These are phyloP conservation scores for Heliamphora exappendiculata DNA, from an alignment of 148 eudicot species.

Conservation along the genomic window DNA sequence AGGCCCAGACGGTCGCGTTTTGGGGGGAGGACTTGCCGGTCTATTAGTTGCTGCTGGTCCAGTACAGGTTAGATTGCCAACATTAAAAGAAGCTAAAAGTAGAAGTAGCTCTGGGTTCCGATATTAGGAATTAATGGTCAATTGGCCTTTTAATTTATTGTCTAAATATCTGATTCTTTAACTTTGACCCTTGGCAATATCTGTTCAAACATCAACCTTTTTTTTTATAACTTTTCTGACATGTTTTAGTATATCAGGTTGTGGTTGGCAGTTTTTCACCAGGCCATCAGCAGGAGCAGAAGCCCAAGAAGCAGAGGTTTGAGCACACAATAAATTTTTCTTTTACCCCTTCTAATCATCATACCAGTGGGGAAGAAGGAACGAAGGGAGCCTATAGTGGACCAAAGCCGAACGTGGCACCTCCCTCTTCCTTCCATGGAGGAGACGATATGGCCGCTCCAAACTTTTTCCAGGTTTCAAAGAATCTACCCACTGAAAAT, in stretches of 20 bases:
- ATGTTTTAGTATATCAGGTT: constrained; percentile 40
- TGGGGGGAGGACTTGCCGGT: constrained; percentile 93
- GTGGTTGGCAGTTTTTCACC: constrained; percentile 70
- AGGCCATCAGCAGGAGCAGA: constrained; percentile 59
- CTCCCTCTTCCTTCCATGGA: constrained; percentile 42
- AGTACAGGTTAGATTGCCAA: constrained; percentile 60
- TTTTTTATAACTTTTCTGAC: no score
- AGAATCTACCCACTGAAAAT: constrained; percentile 28
- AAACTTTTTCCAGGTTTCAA: constrained; percentile 34
- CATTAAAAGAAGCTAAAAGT: background rate
- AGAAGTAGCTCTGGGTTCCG: background rate
- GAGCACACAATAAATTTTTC: constrained; percentile 35
- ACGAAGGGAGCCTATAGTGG: constrained; percentile 29
- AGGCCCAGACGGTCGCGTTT: constrained; percentile 81
- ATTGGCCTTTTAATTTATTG: no score
- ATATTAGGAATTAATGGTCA: background rate
- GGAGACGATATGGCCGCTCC: constrained; percentile 32
- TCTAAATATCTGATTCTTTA: background rate
- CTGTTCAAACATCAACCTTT: background rate
- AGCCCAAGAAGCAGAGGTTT: constrained; percentile 49
- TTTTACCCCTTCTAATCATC: constrained; percentile 30
- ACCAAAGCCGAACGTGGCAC: constrained; percentile 36
- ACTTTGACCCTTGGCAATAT: background rate
- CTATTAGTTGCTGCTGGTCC: constrained; percentile 79
- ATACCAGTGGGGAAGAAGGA: constrained; percentile 26